Base-by-base conservation (phyloP, 371 early-diverging fungal genomes). In the Fennellomyces sp. region DNA sequence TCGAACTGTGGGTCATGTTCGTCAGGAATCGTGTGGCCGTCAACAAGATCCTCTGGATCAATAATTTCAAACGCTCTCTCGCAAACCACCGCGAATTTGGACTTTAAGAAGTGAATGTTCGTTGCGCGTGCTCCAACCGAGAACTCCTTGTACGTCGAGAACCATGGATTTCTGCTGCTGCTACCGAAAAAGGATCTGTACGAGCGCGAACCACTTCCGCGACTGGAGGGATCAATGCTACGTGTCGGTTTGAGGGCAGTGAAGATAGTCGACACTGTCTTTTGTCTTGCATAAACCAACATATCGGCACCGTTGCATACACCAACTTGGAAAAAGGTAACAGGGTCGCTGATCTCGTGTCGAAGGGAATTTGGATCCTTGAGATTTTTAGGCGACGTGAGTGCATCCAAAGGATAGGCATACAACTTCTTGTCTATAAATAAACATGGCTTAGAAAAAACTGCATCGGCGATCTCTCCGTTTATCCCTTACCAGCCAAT, bases 31-130 rank as follows among this genome's bases (percentile, higher is more conserved):
- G 56, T 63, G 21, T 54, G 54, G 19, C 56, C 47, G 26, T 88
- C 85, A 25, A 80, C 75, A 50, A 88, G 70, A 2, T 86, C 77
- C 7, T 82, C 77, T 47, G 86, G 62, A 55, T 91, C 87, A 10
- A 91, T 86, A 33, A 91, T 78, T 65, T 91, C 92, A 61, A 91
- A 91, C 0, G 91, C 92, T 55, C 83, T 83, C 10, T 75, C 72
- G 57, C 90, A 90, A 2, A 90, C 91, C 11, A 91, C 85, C 49
- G 83, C 84, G 42, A 91, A 75, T 47, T 82, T 83, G 21, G 85
- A 72, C 29, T 79, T 76, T 54, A 91, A 63, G 54, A 85, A 88
- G 63, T 87, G 84, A 48, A 91, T 70, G 13, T 82, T 78, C 26
- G 67, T 73, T 5, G 87, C 73, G 59, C 88, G 88, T 13, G 87